phyloP scores from a whole-genome alignment of 176 grass and related monocot genomes.

The Lolium multiflorum region DNA sequence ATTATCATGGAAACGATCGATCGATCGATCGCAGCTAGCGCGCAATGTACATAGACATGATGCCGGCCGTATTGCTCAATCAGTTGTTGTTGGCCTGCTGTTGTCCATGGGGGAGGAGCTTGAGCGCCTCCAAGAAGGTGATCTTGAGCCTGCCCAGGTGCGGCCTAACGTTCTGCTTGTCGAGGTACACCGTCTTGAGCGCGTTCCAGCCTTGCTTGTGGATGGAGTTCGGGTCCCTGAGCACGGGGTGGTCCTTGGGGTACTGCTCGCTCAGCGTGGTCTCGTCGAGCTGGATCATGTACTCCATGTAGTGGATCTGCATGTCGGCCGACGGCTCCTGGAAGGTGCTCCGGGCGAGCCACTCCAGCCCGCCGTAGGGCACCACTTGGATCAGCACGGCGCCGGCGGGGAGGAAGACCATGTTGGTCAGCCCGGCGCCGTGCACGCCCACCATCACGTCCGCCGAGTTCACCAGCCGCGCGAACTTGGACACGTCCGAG shows the following conservation, averaged over 20 bases:
- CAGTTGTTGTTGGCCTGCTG: slow-evolving; percentile 25
- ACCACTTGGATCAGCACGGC: slow-evolving; percentile 92
- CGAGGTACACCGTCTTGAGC: slow-evolving; percentile 75
- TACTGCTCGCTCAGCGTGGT: slow-evolving; percentile 83
- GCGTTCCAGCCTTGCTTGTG: slow-evolving; percentile 75
- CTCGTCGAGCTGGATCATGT: slow-evolving; percentile 72
- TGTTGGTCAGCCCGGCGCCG: slow-evolving; percentile 87
- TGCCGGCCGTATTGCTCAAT: not conserved
- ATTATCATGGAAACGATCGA: not conserved
- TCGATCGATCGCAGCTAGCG: not conserved
- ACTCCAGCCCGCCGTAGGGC: slow-evolving; percentile 79
- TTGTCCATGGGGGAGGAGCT: slow-evolving; percentile 58
- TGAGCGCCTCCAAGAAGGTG: slow-evolving; percentile 68
- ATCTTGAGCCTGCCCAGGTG: slow-evolving; percentile 84
- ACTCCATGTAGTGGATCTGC: slow-evolving; percentile 83
- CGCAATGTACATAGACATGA: slow-evolving; percentile 31
- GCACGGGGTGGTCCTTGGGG: slow-evolving; percentile 65
- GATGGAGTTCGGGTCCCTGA: slow-evolving; percentile 62
- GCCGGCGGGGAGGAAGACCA: slow-evolving; percentile 85
- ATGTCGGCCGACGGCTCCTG: slow-evolving; percentile 69
- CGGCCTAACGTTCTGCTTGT: slow-evolving; percentile 85
- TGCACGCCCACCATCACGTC: slow-evolving; percentile 99
- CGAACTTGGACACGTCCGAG: slow-evolving; percentile 77
- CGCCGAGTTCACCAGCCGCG: slow-evolving; percentile 88
- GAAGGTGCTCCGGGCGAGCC: slow-evolving; percentile 83